Evolutionary conservation across 345 rosid species (phyloP).

Genomic region (Populus davidiana): DNA sequence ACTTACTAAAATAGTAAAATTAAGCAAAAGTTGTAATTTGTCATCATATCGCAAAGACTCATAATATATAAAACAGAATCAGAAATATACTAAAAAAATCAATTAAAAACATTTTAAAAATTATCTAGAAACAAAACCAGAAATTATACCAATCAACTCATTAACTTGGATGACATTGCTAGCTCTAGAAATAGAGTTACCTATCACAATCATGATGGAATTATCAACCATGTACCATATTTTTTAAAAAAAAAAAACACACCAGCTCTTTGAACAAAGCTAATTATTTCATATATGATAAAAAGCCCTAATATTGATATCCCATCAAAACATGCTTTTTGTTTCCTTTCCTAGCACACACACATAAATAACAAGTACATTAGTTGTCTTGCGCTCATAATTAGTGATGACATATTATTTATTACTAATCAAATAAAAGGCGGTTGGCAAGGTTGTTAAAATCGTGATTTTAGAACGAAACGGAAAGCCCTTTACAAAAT

Average conservation of each 20-base stretch:
- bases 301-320: not conserved
- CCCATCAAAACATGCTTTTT: not conserved
- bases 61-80: no score
- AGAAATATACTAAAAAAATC: no score
- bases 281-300: not conserved
- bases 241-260: not conserved
- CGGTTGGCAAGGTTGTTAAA: no score
- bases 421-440: slow-evolving; percentile 29
- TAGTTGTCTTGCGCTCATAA: slow-evolving; percentile 45
- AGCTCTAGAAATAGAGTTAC: not conserved
- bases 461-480: no score
- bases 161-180: slow-evolving; percentile 3
- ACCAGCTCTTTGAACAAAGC: slow-evolving; percentile 2
- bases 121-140: no score
- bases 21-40: no score
- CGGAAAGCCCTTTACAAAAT: no score
- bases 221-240: not conserved
- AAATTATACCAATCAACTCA: no score
- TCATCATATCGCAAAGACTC: no score
- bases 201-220: not conserved
- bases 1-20: no score
- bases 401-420: not conserved
- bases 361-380: slow-evolving; percentile 7
- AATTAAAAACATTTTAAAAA: no score
- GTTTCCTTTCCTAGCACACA: slow-evolving; percentile 19